Percentiles rank a stretch among this genome's conserved stretches.
Conservation (phyloP, 352 stramenopile genomes). For the Phytophthora ohioensis region DNA sequence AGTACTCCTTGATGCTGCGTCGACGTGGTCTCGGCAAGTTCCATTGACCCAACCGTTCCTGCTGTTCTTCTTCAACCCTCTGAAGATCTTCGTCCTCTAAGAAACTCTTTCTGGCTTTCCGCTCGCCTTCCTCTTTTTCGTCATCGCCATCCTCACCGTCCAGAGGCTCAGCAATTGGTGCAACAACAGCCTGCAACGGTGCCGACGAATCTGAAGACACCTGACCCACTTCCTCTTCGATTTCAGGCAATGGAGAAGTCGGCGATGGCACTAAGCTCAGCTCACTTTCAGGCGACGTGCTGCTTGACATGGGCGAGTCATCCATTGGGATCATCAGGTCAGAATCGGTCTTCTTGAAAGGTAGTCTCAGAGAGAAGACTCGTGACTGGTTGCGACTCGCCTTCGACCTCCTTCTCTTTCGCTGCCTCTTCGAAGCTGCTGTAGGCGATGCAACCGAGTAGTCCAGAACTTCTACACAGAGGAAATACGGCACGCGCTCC, state of each 20-base stretch:
- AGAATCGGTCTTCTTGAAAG: constrained; percentile 54
- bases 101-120: constrained; percentile 35
- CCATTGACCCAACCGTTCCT: constrained; percentile 79
- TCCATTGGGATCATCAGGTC: constrained; percentile 21
- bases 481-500: constrained; percentile 84
- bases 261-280: constrained; percentile 38
- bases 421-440: constrained; percentile 33
- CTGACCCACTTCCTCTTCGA: constrained; percentile 31
- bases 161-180: constrained; percentile 29
- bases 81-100: constrained; percentile 45
- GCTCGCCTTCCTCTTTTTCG: constrained; percentile 50
- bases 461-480: constrained; percentile 86
- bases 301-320: constrained; percentile 37
- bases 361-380: constrained; percentile 58
- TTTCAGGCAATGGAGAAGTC: constrained; percentile 33
- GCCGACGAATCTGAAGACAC: constrained; percentile 12
- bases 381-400: constrained; percentile 38
- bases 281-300: constrained; percentile 36
- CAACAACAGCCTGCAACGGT: constrained; percentile 4
- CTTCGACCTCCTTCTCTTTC: constrained; percentile 39
- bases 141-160: constrained; percentile 61
- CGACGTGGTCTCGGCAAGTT: constrained; percentile 61
- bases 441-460: constrained; percentile 48
- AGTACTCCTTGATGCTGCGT: constrained; percentile 50
- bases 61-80: constrained; percentile 54